phyloP scores from a whole-genome alignment of 2,329 filamentous ascomycete genomes.

The Geoglossum cookeanum region DNA sequence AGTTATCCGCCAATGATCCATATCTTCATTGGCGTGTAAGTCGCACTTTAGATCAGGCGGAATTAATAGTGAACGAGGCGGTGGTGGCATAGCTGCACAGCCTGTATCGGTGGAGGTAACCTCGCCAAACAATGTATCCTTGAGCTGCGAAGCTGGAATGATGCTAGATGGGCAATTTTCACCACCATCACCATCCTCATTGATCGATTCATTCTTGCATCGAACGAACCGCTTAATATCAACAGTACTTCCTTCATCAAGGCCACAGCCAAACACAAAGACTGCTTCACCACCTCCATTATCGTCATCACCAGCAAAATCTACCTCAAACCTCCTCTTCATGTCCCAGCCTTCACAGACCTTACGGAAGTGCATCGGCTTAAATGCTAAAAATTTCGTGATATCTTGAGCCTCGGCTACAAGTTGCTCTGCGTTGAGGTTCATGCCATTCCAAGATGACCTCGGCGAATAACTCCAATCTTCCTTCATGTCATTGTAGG shows the following conservation, averaged over 20 bases:
- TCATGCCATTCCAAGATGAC: constrained; percentile 56
- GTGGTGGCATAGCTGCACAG: constrained; percentile 3
- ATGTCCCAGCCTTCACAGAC: constrained; percentile 82
- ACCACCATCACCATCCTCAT: not conserved
- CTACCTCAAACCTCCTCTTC: constrained; percentile 65
- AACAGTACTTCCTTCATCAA: constrained; percentile 36
- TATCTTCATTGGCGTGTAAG: constrained; percentile 30
- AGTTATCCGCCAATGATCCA: constrained; percentile 39
- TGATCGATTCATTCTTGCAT: constrained; percentile 22
- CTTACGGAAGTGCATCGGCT: constrained; percentile 60
- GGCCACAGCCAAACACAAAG: constrained; percentile 53
- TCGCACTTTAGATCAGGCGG: constrained; percentile 14
- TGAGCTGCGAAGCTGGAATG: not conserved
- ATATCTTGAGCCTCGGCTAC: constrained; percentile 64
- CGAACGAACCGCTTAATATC: constrained; percentile 39
- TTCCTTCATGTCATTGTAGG: constrained; percentile 46
- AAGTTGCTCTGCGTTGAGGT: constrained; percentile 50
- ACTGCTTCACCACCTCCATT: constrained; percentile 57
- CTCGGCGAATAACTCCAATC: constrained; percentile 65
- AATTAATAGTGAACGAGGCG: not conserved
- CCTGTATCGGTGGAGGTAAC: not conserved
- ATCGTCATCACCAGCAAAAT: constrained; percentile 72
- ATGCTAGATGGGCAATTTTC: not conserved
- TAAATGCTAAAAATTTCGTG: constrained; percentile 51
- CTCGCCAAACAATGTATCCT: constrained; percentile 1